Base-by-base conservation (phyloP, 106 monocot species). In the Alisma plantagoaquatica region DNA sequence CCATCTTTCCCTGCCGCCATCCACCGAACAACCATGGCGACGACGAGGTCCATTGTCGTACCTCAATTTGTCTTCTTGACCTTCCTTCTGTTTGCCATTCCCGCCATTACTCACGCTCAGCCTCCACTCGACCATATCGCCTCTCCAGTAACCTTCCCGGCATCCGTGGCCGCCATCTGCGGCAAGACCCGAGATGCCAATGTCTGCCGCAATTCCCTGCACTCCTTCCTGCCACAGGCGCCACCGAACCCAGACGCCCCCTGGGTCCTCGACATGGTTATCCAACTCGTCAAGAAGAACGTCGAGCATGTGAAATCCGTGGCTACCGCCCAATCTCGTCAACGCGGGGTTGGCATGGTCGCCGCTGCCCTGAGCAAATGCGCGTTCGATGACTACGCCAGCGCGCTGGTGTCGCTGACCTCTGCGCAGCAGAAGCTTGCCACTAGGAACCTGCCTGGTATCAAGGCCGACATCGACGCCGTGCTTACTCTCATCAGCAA, bases 381-480 rank as follows among this genome's bases (percentile, higher is more conserved):
- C 56, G 28, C 29, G 22, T 20, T 41, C 23, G 56, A 41, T 15
- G 23, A 56, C 15, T 56, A 56, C 38, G 31, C 38, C 12, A 14
- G 31, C 24, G 19, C 33, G 17, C 16, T 27, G 33, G 25, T 38
- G 38, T 18, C 56, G 14, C 38, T 56, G 12, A 9, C 10, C 31
- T 14, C 38, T 21, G 31, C 56, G 12, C 7, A 2, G 20, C 18
- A 56, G 56, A 56, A 24, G 56, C 56, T 56, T 21, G 23, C 16
- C 11, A 12, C 1, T 3, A 10, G 8, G 22, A 41, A 56, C 0
- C 23, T 35, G 38, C 56, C 56, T 15, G 56, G 38, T 10, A 10
- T 56, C 38, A 56, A 41, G 22, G 41, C 41, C 56, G 56, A 56
- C 38, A 33, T 56, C 17, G 41, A 41, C 33, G 56, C 56, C 11